Conservation (phyloP, 495 filamentous ascomycete species). For the Lindgomyces ingoldianus region DNA sequence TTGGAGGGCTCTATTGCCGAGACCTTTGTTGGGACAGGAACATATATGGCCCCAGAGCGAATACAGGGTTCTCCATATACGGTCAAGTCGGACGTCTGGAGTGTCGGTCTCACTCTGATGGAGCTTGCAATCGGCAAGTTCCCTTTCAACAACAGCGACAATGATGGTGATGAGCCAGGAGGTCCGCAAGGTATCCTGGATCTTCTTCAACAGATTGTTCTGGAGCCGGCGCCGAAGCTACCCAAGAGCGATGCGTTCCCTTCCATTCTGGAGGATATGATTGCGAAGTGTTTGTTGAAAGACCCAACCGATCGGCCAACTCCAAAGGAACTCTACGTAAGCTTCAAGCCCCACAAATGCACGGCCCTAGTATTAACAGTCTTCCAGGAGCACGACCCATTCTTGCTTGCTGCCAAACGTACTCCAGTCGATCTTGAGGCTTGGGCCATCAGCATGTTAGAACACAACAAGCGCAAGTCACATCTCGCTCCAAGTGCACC, state of each 20-base stretch:
- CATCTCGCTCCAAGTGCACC: slow-evolving; percentile 57
- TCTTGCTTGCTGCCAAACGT: slow-evolving; percentile 90
- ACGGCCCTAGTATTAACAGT: no score
- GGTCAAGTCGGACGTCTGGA: slow-evolving; percentile 98
- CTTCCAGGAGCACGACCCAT: slow-evolving; percentile 82
- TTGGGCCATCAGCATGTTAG: slow-evolving; percentile 90
- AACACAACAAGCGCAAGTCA: slow-evolving; percentile 86
- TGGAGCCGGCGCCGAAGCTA: slow-evolving; percentile 88
- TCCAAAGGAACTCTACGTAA: slow-evolving; percentile 78
- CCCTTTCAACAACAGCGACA: slow-evolving; percentile 77
- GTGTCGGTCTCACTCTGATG: slow-evolving; percentile 93
- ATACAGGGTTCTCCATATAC: slow-evolving; percentile 97
- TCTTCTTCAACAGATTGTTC: slow-evolving; percentile 93
- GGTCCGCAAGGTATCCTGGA: slow-evolving; percentile 93
- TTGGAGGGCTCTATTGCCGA: slow-evolving; percentile 95
- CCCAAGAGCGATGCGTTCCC: slow-evolving; percentile 98
- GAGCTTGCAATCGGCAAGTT: slow-evolving; percentile 96
- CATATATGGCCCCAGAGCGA: slow-evolving; percentile 98
- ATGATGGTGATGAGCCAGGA: slow-evolving; percentile 66
- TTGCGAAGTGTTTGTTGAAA: slow-evolving; percentile 92
- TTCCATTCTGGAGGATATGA: slow-evolving; percentile 89
- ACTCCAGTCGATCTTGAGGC: slow-evolving; percentile 87
- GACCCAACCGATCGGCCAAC: slow-evolving; percentile 83
- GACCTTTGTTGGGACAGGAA: slow-evolving; percentile 97
- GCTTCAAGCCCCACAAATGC: no score